phyloP scores from a whole-genome alignment of 208 protist species.

The Acanthamoeba healyi region DNA sequence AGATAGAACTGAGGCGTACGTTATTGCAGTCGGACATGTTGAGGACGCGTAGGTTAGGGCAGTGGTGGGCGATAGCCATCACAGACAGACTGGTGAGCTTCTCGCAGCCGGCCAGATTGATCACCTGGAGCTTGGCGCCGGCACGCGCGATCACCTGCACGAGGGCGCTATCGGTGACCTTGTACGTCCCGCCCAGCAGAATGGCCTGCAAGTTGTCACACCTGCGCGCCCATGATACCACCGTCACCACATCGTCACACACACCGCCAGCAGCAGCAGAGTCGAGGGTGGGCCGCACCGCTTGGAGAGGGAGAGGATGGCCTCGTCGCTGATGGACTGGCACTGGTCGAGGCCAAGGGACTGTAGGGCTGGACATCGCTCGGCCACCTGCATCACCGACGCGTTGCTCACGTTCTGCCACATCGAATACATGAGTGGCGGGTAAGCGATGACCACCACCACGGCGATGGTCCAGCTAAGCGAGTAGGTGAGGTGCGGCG shows the following conservation, averaged over 20 bases:
- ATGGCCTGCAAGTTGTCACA: background rate
- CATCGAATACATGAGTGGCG: too few species aligned
- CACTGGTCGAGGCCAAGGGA: background rate
- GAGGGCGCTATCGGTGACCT: background rate
- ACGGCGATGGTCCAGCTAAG: too few species aligned
- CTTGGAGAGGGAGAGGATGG: background rate
- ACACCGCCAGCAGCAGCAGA: too few species aligned
- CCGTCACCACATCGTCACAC: too few species aligned
- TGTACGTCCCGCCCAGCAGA: background rate
- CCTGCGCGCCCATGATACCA: too few species aligned
- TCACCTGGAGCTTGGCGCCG: background rate
- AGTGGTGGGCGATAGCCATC: background rate
- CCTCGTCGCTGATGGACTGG: background rate
- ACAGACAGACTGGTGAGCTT: background rate
- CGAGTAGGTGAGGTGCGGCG: background rate
- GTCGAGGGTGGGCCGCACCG: too few species aligned
- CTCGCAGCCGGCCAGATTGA: constrained; percentile 8
- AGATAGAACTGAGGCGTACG: too few species aligned
- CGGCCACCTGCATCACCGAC: background rate
- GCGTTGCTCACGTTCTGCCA: background rate
- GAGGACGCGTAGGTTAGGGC: constrained; percentile 20
- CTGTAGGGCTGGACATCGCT: background rate
- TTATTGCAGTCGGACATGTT: background rate
- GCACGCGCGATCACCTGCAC: background rate
- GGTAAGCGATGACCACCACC: too few species aligned